These are phyloP conservation scores for Pythium diclinum DNA, from an alignment of 352 stramenopile genomes.

Conservation along the genomic window DNA sequence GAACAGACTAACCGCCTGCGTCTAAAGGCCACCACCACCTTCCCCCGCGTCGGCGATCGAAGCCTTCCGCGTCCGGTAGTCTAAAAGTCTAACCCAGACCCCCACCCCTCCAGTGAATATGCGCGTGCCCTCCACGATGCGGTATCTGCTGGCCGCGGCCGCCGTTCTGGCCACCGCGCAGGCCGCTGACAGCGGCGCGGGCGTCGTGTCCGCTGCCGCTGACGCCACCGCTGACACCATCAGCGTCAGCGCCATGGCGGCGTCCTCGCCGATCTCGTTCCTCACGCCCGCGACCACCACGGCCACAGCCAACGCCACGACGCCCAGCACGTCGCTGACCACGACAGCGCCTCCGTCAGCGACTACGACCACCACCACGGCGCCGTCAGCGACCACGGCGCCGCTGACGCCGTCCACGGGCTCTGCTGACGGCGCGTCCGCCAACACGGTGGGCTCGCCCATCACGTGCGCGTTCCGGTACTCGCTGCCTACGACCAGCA, in stretches of 20 bases:
- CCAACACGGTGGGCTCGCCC: conserved; percentile 8
- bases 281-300: background rate
- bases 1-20: background rate
- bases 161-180: conserved; percentile 13
- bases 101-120: conserved; percentile 3
- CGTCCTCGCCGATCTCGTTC: conserved; percentile 16
- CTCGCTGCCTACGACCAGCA: conserved; percentile 27
- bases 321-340: background rate
- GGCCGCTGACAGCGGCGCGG: conserved; percentile 2
- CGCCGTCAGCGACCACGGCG: conserved; percentile 3
- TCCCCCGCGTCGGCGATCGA: background rate
- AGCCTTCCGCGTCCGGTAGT: background rate
- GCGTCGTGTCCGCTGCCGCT: conserved; percentile 2
- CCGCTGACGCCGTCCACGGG: background rate
- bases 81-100: background rate
- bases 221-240: conserved; percentile 2
- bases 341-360: background rate
- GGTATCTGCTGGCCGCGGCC: conserved; percentile 14
- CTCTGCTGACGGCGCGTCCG: background rate
- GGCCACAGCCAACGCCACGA: background rate
- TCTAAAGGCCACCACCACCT: background rate
- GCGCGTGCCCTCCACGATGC: conserved; percentile 14
- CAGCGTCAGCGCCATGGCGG: conserved; percentile 14
- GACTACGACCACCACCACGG: background rate
- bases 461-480: conserved; percentile 31